These are phyloP conservation scores for Auriculariales sp. DNA, from an alignment of 768 basidiomycete genomes.

Conservation along the genomic window DNA sequence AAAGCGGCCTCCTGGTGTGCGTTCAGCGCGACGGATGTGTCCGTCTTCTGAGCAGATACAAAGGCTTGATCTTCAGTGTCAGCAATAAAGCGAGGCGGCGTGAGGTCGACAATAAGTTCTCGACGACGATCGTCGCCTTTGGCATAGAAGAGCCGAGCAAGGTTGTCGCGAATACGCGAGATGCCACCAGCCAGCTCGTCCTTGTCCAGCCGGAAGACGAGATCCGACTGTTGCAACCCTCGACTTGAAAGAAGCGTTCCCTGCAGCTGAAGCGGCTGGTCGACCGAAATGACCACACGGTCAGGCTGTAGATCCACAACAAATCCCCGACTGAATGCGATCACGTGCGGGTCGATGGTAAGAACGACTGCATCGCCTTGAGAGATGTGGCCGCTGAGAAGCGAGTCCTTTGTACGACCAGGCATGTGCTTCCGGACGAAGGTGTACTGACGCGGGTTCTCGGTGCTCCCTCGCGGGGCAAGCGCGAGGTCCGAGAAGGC, in stretches of 20 bases:
- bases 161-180: constrained; percentile 78
- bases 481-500: constrained; percentile 77
- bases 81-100: constrained; percentile 45
- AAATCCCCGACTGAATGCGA: constrained; percentile 75
- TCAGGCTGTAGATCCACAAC: constrained; percentile 55
- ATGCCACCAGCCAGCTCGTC: constrained; percentile 84
- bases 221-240: constrained; percentile 11
- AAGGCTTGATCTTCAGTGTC: neutral
- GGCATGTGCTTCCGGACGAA: constrained; percentile 26
- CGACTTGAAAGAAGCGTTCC: constrained; percentile 27
- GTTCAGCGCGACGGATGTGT: constrained; percentile 39
- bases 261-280: constrained; percentile 51
- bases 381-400: constrained; percentile 68
- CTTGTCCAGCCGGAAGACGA: constrained; percentile 77
- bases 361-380: constrained; percentile 73
- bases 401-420: constrained; percentile 21
- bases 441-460: constrained; percentile 41
- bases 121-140: constrained; percentile 56
- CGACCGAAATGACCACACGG: constrained; percentile 63
- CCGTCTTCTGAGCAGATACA: constrained; percentile 9
- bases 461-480: constrained; percentile 16
- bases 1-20: constrained; percentile 58
- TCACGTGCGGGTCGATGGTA: constrained; percentile 74
- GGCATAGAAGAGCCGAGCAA: constrained; percentile 76
- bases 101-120: constrained; percentile 70